phyloP scores from a whole-genome alignment of 768 basidiomycete genomes.

The Chlorophyllum brunneum region DNA sequence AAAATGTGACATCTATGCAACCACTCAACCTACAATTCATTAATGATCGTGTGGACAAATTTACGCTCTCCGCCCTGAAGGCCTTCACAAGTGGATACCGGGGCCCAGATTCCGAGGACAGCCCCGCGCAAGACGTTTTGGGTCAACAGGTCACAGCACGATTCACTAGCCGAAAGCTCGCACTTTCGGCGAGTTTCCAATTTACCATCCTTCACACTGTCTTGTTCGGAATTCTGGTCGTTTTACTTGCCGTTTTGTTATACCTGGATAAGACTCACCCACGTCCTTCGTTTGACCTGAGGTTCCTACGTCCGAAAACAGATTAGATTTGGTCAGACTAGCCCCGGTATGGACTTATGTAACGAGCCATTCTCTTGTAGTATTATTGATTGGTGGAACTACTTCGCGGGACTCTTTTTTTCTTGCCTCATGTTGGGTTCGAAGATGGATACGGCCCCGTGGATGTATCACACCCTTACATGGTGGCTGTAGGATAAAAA shows the following conservation, averaged over 20 bases:
- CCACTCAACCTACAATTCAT: not conserved
- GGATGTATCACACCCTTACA: too few relatives aligned
- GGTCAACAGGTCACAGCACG: not conserved
- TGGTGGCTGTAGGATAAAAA: too few relatives aligned
- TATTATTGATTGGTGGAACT: too few relatives aligned
- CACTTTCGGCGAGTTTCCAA: not conserved
- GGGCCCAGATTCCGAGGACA: not conserved
- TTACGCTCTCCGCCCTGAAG: conserved; percentile 2
- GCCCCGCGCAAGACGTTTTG: not conserved
- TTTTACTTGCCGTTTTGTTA: not conserved
- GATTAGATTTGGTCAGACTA: too few relatives aligned
- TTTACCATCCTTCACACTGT: not conserved
- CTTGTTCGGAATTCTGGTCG: not conserved
- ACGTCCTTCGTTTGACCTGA: not conserved
- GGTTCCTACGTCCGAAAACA: too few relatives aligned
- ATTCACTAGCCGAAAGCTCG: not conserved
- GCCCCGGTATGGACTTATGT: too few relatives aligned
- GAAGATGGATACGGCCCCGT: too few relatives aligned
- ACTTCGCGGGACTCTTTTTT: too few relatives aligned
- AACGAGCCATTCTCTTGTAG: too few relatives aligned
- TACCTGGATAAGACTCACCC: not conserved
- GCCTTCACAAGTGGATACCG: not conserved
- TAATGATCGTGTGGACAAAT: not conserved
- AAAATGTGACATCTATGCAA: not conserved
- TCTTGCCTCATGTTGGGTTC: too few relatives aligned